phyloP scores from a whole-genome alignment of 441 rosid genomes.

The Isatis lusitanica region DNA sequence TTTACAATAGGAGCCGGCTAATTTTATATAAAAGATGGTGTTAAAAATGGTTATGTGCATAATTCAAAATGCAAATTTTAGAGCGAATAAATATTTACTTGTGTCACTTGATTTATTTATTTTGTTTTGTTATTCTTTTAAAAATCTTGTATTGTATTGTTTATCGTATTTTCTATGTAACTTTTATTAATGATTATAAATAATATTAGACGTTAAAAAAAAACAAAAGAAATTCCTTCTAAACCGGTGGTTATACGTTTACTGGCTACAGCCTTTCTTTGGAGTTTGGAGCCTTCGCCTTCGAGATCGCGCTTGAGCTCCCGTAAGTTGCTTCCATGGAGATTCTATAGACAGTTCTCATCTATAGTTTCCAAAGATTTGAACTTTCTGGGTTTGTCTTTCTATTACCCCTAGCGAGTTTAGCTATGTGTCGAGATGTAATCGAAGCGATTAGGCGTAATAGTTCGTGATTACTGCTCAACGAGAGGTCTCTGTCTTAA shows the following conservation, averaged over 20 bases:
- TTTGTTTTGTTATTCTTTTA: no score
- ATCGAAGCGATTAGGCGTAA: neutral
- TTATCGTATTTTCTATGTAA: no score
- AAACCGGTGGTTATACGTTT: neutral
- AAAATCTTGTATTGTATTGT: no score
- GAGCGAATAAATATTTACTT: no score
- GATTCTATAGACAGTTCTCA: neutral
- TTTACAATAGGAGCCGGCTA: no score
- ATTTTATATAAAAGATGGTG: no score
- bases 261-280: neutral
- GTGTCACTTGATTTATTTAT: no score
- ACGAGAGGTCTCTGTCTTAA: neutral
- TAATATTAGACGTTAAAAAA: no score
- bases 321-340: conserved; percentile 13
- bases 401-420: neutral
- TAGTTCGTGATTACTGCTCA: neutral
- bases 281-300: neutral
- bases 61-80: no score
- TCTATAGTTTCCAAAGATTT: neutral
- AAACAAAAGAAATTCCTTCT: no score
- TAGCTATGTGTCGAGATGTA: neutral
- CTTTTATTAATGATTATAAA: no score
- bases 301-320: conserved; percentile 14
- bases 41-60: no score
- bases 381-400: neutral